These are phyloP conservation scores for Fusarium sp. DNA, from an alignment of 2,329 filamentous ascomycete genomes.

Conservation along the genomic window DNA sequence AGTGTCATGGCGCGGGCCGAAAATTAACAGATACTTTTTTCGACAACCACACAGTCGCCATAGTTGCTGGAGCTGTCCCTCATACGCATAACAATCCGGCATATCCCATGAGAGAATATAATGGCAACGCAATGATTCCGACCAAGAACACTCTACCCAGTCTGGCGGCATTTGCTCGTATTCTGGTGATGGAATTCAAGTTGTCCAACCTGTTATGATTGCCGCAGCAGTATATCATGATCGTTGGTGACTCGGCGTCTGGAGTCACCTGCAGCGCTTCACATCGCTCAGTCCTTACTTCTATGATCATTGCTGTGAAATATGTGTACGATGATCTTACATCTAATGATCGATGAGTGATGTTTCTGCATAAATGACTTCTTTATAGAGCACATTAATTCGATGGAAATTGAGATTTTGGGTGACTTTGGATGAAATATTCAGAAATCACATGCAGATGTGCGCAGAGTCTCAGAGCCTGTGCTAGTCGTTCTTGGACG, in stretches of 20 bases:
- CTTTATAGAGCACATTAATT: not conserved
- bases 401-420: conserved; percentile 9
- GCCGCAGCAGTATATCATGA: conserved; percentile 1
- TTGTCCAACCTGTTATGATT: conserved; percentile 1
- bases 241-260: not conserved
- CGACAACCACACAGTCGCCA: conserved; percentile 4
- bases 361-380: not conserved
- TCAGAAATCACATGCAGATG: not conserved
- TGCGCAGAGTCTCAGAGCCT: conserved; percentile 7
- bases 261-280: not conserved
- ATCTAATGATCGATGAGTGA: not conserved
- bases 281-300: not conserved
- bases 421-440: not conserved
- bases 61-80: not conserved
- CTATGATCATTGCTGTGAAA: conserved; percentile 4
- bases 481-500: not conserved
- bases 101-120: not conserved
- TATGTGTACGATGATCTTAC: conserved; percentile 7
- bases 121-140: too few relatives aligned
- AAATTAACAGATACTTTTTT: conserved; percentile 7
- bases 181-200: not conserved
- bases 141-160: not conserved
- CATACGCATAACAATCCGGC: not conserved
- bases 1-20: not conserved
- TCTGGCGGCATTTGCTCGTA: conserved; percentile 1